Conservation (phyloP, 352 stramenopile genomes). For the Globisporangium yorkense region DNA sequence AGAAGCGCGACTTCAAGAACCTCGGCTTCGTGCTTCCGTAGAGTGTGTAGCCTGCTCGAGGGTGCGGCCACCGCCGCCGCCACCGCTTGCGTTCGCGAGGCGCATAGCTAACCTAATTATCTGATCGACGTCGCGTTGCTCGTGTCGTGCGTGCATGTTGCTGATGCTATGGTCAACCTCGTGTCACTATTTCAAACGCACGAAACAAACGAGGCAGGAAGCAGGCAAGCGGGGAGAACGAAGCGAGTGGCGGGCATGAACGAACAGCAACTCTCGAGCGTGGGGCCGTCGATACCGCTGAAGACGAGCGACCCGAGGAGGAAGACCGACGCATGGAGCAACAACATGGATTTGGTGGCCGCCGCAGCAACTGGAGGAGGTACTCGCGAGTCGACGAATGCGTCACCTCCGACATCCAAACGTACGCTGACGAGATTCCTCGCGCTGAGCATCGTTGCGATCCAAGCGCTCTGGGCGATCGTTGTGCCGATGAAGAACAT, state of each 20-base stretch:
- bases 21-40: constrained; percentile 56
- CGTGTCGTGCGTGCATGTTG: too few relatives aligned
- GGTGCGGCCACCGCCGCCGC: too few relatives aligned
- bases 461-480: constrained; percentile 34
- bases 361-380: not conserved
- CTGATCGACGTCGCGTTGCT: too few relatives aligned
- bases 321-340: constrained; percentile 15
- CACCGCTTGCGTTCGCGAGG: too few relatives aligned
- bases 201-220: too few relatives aligned
- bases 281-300: constrained; percentile 7
- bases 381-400: not conserved
- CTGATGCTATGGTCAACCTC: not conserved
- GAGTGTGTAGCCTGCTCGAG: constrained; percentile 3
- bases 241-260: not conserved
- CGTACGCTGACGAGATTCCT: constrained; percentile 5
- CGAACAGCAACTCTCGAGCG: constrained; percentile 7
- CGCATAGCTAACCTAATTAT: too few relatives aligned
- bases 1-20: constrained; percentile 86
- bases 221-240: not conserved
- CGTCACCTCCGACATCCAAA: not conserved
- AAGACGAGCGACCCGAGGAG: not conserved
- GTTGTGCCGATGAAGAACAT: constrained; percentile 39
- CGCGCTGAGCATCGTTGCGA: constrained; percentile 14
- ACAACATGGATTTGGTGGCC: not conserved
- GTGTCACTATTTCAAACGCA: not conserved